A percentile compares a stretch with the other conserved stretches of the same genome.
Conservation (phyloP, 768 basidiomycete genomes). For the Terana coerulea region DNA sequence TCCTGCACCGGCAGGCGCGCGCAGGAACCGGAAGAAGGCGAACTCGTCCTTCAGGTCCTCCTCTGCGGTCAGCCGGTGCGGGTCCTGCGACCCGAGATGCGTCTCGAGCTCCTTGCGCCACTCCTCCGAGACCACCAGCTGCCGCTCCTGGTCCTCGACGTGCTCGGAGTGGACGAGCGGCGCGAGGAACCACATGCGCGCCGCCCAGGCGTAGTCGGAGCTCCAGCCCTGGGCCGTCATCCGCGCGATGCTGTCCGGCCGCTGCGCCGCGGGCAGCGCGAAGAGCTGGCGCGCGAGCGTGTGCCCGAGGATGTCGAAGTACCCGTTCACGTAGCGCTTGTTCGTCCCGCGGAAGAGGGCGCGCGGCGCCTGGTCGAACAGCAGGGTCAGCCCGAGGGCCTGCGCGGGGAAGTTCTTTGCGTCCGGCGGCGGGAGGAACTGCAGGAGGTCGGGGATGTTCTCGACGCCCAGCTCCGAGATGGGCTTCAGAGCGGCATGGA, state of each 20-base stretch:
- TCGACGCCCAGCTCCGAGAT: neutral
- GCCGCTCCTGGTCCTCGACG: neutral
- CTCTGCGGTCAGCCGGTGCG: neutral
- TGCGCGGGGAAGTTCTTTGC: neutral
- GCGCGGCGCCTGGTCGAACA: conserved; percentile 1
- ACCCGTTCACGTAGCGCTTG: neutral
- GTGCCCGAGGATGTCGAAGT: neutral
- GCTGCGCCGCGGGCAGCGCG: neutral
- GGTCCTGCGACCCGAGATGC: neutral
- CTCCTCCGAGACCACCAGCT: neutral
- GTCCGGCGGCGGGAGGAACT: conserved; percentile 1
- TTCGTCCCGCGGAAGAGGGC: neutral
- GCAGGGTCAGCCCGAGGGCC: neutral
- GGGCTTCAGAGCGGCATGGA: neutral
- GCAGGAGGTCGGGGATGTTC: conserved; percentile 1
- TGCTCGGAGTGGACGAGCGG: conserved; percentile 1
- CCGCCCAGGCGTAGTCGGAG: neutral
- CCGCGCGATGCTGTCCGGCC: neutral
- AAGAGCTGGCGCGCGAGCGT: neutral
- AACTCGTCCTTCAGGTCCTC: neutral
- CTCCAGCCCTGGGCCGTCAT: conserved; percentile 1
- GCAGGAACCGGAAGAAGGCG: neutral
- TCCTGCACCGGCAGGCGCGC: neutral
- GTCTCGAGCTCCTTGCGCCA: neutral
- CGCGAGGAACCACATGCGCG: neutral